Percentiles rank a stretch among this genome's conserved stretches.
These are phyloP conservation scores for Aspergillus floridensis DNA, from an alignment of 2,329 filamentous ascomycete species.

Conservation along the genomic window DNA sequence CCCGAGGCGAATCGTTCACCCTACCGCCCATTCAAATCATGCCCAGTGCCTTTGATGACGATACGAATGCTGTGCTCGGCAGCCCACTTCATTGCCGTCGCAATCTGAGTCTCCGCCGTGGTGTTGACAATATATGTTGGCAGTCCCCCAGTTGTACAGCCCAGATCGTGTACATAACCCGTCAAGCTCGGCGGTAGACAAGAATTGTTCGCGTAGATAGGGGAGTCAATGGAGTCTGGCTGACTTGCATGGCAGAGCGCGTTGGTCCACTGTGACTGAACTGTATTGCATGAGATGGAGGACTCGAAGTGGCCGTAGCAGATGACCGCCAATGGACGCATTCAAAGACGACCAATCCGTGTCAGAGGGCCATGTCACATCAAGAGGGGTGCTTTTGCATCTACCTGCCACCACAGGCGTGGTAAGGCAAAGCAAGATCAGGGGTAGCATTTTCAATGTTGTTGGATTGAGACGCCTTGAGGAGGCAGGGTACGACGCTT, in stretches of 20 bases:
- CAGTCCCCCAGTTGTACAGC: slow-evolving; percentile 30
- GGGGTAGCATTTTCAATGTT: not conserved
- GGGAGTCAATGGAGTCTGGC: slow-evolving; percentile 33
- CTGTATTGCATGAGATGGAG: slow-evolving; percentile 21
- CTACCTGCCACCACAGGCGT: not conserved
- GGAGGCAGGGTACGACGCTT: too few species aligned
- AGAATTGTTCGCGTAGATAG: slow-evolving; percentile 33
- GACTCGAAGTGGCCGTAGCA: slow-evolving; percentile 31
- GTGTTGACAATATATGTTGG: slow-evolving; percentile 36
- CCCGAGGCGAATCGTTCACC: not conserved
- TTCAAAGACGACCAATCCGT: slow-evolving; percentile 26
- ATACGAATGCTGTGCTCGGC: slow-evolving; percentile 22
- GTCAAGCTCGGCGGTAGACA: slow-evolving; percentile 28
- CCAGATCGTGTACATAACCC: slow-evolving; percentile 24
- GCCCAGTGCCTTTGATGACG: slow-evolving; percentile 26
- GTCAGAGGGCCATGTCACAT: slow-evolving; percentile 18
- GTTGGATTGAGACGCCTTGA: too few species aligned
- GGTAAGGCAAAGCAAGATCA: not conserved
- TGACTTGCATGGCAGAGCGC: slow-evolving; percentile 29
- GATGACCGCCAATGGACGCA: slow-evolving; percentile 17
- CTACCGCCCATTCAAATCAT: slow-evolving; percentile 25
- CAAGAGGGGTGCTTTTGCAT: slow-evolving; percentile 20
- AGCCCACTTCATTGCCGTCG: slow-evolving; percentile 29
- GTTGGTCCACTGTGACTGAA: slow-evolving; percentile 29
- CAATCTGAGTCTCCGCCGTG: slow-evolving; percentile 27